Evolutionary conservation across 1,284 basidiomycete genomes (phyloP), one percentile per base, ranked within the genome.

Genomic region (Leccinum pachyderme): DNA sequence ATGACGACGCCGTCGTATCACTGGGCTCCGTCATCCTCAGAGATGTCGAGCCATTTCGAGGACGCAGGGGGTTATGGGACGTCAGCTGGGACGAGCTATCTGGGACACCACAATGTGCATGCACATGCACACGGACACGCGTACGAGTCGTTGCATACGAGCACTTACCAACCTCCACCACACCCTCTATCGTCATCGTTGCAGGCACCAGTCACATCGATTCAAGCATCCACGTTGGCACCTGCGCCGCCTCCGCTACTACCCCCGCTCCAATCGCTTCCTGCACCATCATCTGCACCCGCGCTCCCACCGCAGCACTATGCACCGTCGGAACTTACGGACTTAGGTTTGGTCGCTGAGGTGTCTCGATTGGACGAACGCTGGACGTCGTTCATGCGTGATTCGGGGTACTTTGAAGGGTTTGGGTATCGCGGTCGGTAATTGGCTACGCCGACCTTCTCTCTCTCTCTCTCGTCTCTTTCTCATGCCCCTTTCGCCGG

Each of bases 321-420:
- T 5, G 54, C 66, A 53, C 53, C 76, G 69, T 45, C 69, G 64
- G 77, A 79, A 41, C 67, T 84, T 15, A 75, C 77, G 0, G 76
- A 80, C 48, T 70, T 84, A 3, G 82, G 82, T 6, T 61, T 85
- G 22, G 78, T 79, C 1, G 66, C 81, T 6, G 72, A 79, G 9
- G 81, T 81, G 60, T 82, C 82, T 33, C 68, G 79, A 27, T 63
- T 84, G 33, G 81, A 81, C 54, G 80, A 81, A 59, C 70, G 79
- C 31, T 84, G 82, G 83, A 78, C 78, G 49, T 77, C 77, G 25
- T 84, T 85, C 56, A 82, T 84, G 79, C 74, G 77, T 7, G 78
- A 83, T 47, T 79, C 79, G 4, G 78, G 81, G 0, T 72, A 71
- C 51, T 70, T 69, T 15, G 68, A 72, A 55, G 68, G 68, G 12